Conservation (phyloP, 2,329 filamentous ascomycete genomes). For the Xylaria sp. region DNA sequence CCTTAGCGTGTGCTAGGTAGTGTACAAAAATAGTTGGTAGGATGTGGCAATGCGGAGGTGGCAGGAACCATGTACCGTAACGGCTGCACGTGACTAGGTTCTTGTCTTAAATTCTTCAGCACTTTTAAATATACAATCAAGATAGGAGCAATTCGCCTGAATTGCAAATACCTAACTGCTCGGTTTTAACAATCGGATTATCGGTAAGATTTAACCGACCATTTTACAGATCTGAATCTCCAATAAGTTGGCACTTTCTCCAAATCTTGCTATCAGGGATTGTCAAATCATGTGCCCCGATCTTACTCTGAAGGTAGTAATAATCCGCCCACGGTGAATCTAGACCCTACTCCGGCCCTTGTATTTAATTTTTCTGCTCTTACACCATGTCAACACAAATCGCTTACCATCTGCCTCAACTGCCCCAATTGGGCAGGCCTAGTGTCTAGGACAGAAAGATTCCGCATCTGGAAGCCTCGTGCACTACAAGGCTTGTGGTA, state of each 20-base stretch:
- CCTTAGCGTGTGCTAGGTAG: not conserved
- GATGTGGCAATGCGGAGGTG: too few relatives aligned
- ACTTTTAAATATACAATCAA: too few relatives aligned
- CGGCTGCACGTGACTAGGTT: too few relatives aligned
- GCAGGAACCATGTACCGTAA: too few relatives aligned
- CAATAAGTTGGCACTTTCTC: conserved; percentile 6
- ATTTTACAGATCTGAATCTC: conserved; percentile 5
- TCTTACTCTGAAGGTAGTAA: not conserved
- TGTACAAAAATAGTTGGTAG: too few relatives aligned
- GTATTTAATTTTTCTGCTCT: not conserved
- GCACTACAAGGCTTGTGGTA: not conserved
- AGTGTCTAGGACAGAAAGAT: not conserved
- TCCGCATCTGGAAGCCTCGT: not conserved
- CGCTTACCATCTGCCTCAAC: not conserved
- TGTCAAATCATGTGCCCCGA: conserved; percentile 6
- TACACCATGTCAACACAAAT: not conserved
- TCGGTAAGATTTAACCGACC: conserved; percentile 9
- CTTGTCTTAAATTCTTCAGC: too few relatives aligned
- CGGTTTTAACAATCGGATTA: not conserved
- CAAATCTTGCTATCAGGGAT: conserved; percentile 15
- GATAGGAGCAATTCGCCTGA: too few relatives aligned
- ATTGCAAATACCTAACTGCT: not conserved
- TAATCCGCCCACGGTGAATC: not conserved
- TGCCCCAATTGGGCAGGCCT: not conserved
- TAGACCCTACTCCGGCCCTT: not conserved